Evolutionary conservation across 495 filamentous ascomycete genomes (phyloP), one percentile per base, ranked within the genome.

Genomic region (Cercophora scortea): DNA sequence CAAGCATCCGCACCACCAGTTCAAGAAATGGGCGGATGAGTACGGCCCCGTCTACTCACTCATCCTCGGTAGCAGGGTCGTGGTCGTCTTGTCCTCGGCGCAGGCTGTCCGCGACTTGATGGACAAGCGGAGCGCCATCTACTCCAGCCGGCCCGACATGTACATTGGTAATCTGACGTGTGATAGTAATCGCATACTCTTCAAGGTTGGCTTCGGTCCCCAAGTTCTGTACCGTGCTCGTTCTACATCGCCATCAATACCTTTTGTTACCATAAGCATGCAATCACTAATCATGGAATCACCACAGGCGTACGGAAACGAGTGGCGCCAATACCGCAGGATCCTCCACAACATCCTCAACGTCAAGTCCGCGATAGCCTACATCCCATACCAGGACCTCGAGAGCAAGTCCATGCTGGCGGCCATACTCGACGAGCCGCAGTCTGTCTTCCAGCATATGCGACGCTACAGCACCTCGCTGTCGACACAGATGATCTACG

Each of bases 401-500:
- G 46, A 48, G 16, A 48, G 46, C 34, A 42, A 42, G 15, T 10
- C 59, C 53, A 62, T 67, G 59, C 54, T 67, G 36, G n/a, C 57
- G 17, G 59, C 41, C 1, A 44, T 67, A 34, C 53, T 67, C 38
- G 60, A 64, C 4, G 11, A 54, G 9, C 58, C 61, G 11, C 10
- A 43, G 32, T 32, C 34, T 0, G 58, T 61, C 40, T 44, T 59
- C 39, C 41, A 56, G 5, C 61, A 64, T 42, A 50, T 64, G 13
- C 62, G 70, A 6, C 62, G 71, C 18, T 75, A 70, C 54, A 67
- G 67, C 5, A 69, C 67, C 34, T 66, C 71, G 0, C 49, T 75
- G 17, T 68, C 70, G 0, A 73, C 70, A 4, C 67, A 63, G 0
- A 74, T 75, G 58, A 62, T 72, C 6, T 76, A 68, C 45, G 72